These are phyloP conservation scores for Cucurbita pepo DNA, from an alignment of 306 rosid genomes.

Conservation along the genomic window DNA sequence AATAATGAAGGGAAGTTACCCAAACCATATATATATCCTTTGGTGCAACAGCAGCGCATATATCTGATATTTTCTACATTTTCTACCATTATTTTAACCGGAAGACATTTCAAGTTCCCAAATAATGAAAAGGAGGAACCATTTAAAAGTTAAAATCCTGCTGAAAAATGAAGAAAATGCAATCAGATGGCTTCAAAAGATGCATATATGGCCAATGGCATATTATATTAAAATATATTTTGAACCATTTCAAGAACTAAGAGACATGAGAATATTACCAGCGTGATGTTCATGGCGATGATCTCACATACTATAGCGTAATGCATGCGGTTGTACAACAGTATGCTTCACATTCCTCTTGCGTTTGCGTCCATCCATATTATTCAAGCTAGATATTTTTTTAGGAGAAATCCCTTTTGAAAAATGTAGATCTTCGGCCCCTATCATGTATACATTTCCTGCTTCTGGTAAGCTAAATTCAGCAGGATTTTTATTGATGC, in stretches of 20 bases:
- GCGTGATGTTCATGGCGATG: background rate
- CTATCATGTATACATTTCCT: slow-evolving; percentile 69
- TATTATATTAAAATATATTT: background rate
- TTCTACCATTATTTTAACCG: background rate
- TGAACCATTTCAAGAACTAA: background rate
- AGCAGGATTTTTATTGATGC: slow-evolving; percentile 72
- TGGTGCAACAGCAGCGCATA: background rate
- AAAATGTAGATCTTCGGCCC: slow-evolving; percentile 64
- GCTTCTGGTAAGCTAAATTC: slow-evolving; percentile 54
- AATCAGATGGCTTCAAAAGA: background rate
- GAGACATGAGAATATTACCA: background rate
- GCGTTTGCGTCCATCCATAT: slow-evolving; percentile 34
- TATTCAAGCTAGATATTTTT: slow-evolving; percentile 18
- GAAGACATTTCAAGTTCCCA: slow-evolving; percentile 1
- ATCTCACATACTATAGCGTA: slow-evolving; percentile 15
- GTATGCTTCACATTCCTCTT: slow-evolving; percentile 41
- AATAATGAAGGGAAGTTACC: background rate
- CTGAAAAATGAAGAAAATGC: background rate
- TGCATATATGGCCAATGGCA: background rate
- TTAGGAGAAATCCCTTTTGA: slow-evolving; percentile 20
- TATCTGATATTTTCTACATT: slow-evolving; percentile 4
- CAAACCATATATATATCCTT: background rate
- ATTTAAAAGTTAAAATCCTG: background rate
- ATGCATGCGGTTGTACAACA: slow-evolving; percentile 26
- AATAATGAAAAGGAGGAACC: slow-evolving; percentile 1